Evolutionary conservation across 78 protist species (phyloP).

Genomic region (Tieghemostelium lacteum): DNA sequence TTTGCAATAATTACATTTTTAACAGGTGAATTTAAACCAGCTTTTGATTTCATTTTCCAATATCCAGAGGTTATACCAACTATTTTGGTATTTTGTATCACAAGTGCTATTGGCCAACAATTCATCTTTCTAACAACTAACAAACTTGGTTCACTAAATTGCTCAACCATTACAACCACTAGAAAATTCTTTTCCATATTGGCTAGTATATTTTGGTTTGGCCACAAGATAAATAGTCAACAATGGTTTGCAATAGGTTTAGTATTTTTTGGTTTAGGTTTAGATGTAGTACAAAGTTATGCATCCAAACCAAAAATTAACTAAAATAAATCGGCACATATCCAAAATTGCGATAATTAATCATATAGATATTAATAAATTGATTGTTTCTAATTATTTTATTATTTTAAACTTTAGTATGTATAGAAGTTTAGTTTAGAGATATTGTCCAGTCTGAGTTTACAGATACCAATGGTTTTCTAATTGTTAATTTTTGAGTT

Average conservation of each 20-base stretch:
- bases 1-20: slow-evolving; percentile 15
- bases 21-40: slow-evolving; percentile 41
- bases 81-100: slow-evolving; percentile 38
- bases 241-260: slow-evolving; percentile 63
- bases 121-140: slow-evolving; percentile 55
- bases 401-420: slow-evolving; percentile 20
- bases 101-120: slow-evolving; percentile 75
- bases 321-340: too few species aligned
- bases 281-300: slow-evolving; percentile 37
- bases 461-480: slow-evolving; percentile 68
- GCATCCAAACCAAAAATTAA: slow-evolving; percentile 11
- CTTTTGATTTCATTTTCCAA: slow-evolving; percentile 15
- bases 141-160: slow-evolving; percentile 41
- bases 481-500: slow-evolving; percentile 8
- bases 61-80: slow-evolving; percentile 26
- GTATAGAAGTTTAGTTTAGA: too few species aligned
- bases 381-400: neutral
- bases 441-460: slow-evolving; percentile 11
- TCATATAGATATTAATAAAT: neutral
- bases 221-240: slow-evolving; percentile 11
- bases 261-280: slow-evolving; percentile 48
- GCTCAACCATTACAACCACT: slow-evolving; percentile 63
- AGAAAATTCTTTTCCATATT: slow-evolving; percentile 73
- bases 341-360: too few species aligned
- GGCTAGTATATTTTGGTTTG: slow-evolving; percentile 63